These are phyloP conservation scores for Thuja plicata DNA, from an alignment of 83 land plant genomes.

Conservation along the genomic window DNA sequence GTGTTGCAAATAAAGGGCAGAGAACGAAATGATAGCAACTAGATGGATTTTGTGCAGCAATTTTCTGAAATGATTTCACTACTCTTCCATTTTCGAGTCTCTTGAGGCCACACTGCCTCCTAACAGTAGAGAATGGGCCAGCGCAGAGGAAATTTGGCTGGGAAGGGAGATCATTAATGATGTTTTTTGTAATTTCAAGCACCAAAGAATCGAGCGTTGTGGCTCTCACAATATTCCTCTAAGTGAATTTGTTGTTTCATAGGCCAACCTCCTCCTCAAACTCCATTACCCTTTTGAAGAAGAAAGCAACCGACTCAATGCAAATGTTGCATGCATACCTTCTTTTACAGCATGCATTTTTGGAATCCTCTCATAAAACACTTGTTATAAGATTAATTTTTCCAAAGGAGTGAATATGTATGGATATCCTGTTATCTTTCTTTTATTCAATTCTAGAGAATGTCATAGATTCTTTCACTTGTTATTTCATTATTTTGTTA, in stretches of 20 bases:
- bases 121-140: constrained; percentile 54
- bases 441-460: too few relatives aligned
- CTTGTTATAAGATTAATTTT: neutral
- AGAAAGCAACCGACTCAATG: neutral
- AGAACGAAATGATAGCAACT: constrained; percentile 59
- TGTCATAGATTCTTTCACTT: too few relatives aligned
- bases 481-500: too few relatives aligned
- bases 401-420: neutral
- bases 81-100: constrained; percentile 78
- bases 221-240: constrained; percentile 59
- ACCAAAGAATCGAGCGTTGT: constrained; percentile 46
- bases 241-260: constrained; percentile 75
- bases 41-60: constrained; percentile 42
- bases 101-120: constrained; percentile 94
- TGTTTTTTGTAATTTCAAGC: constrained; percentile 45
- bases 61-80: constrained; percentile 67
- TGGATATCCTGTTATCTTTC: too few relatives aligned
- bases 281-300: constrained; percentile 91
- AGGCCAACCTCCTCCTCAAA: constrained; percentile 82
- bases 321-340: neutral
- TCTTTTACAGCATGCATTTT: neutral
- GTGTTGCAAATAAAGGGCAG: constrained; percentile 59
- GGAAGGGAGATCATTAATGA: constrained; percentile 66
- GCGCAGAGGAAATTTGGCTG: constrained; percentile 76
- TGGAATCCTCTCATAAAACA: neutral